Evolutionary conservation across 345 rosid genomes (phyloP).

Genomic region (Pugionium dolabratum): DNA sequence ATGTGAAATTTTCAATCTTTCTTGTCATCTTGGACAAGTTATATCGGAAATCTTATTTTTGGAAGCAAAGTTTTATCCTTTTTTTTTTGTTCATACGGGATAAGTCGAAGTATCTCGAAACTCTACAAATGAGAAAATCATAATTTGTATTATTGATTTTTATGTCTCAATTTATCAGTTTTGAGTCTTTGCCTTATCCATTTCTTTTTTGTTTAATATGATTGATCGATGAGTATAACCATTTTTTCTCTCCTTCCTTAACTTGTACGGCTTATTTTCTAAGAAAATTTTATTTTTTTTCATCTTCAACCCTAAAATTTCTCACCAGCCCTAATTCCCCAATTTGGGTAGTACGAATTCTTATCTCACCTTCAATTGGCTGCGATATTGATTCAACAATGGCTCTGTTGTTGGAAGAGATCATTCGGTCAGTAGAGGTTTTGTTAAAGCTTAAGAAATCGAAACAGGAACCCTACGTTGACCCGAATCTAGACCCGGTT

Average conservation of each 20-base stretch:
- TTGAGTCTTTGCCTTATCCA: not conserved
- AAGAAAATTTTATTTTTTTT: not conserved
- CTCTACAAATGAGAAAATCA: no score
- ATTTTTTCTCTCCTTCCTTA: conserved; percentile 22
- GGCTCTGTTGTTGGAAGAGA: conserved; percentile 70
- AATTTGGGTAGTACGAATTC: conserved; percentile 14
- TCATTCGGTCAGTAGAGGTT: conserved; percentile 69
- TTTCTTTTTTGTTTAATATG: no score
- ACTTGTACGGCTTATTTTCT: conserved; percentile 41
- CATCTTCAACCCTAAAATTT: not conserved
- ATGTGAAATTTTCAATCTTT: no score
- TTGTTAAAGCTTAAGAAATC: conserved; percentile 58
- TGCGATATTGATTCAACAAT: conserved; percentile 31
- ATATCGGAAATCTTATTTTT: no score
- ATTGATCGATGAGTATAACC: not conserved
- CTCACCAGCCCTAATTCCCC: conserved; percentile 32
- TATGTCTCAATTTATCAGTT: no score
- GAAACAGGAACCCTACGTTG: conserved; percentile 60
- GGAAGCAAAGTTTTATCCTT: no score
- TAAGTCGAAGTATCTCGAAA: no score
- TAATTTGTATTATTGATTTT: no score
- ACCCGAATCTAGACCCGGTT: conserved; percentile 88
- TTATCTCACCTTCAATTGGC: conserved; percentile 3
- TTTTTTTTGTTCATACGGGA: no score
- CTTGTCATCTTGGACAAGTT: no score